Evolutionary conservation across 2,329 filamentous ascomycete species (phyloP), one percentile per base, ranked within the genome.

Genomic region (Cladosporium austrohemisphaericum): DNA sequence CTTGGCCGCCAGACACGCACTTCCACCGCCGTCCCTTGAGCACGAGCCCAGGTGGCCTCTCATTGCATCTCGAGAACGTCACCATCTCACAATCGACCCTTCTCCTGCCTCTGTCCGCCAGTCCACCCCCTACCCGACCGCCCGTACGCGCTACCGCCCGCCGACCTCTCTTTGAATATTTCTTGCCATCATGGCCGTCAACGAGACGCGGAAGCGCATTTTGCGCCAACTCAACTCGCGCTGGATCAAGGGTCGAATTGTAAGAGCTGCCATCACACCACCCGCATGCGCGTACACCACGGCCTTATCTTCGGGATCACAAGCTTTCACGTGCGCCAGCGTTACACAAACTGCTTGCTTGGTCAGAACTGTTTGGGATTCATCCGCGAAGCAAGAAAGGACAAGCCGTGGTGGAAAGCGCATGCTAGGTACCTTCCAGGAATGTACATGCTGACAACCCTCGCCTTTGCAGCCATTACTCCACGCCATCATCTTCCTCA

Each of bases 401-500:
- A n/a, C n/a, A n/a, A 23, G 44, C 33, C 20, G 41, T 31, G 41
- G 13, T 38, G 44, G 32, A 35, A 28, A 46, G 43, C 11, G 16
- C 40, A 10, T 13, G 13, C 18, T 25, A 10, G n/a, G n/a, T n/a
- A n/a, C n/a, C n/a, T n/a, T 48, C 13, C 18, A 35, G 28, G 20
- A 35, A 36, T 36, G 32, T 13, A 35, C 28, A 49, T n/a, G 31
- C 37, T 43, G 38, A 41, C 38, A 35, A 19, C 13, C 22, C 20
- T 37, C 13, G 19, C 23, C 19, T 31, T 16, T 13, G 32, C 68
- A 97, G 93, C 92, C 93, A 62, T 76, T 97, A 49, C 75, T 97
- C 51, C 90, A 97, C 74, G 77, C 83, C 52, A 76, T 94, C 63
- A 80, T 96, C 55, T 86, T 95, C 68, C 69, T 96, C 36, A 79